Base-by-base conservation (phyloP, 176 grass and related monocot species). In the Bothriochloa decipiens region DNA sequence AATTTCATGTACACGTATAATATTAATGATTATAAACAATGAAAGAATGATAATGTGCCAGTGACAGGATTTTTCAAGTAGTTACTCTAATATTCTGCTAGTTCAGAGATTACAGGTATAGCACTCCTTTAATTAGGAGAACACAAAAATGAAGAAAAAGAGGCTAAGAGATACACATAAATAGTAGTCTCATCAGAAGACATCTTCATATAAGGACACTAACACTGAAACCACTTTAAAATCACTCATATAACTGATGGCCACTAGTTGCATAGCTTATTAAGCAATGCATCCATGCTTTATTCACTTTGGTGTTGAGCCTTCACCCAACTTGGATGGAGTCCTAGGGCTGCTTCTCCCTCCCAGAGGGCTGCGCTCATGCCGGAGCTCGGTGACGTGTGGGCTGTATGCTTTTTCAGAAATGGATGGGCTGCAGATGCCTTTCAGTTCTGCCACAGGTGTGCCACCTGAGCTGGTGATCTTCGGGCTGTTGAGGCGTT, bases 401-500 rank as follows among this genome's bases (percentile, higher is more conserved):
- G 97, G 97, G 71, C 96, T 96, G 50, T 96, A 94, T 7, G 81
- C 86, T 55, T 91, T 97, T 65, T 97, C 95, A 40, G 91, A 91
- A 40, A 97, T 67, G 26, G 88, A 90, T n/a, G 96, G 96, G 50
- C 93, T 99, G 37, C 79, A 74, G 25, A 88, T 43, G 83, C 65
- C 87, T 82, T 88, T 99, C 66, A 94, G 75, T 69, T 99, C 93
- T 49, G 84, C 69, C 5, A 71, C 88, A 13, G 97, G 93, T 39
- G 97, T 99, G 63, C 93, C 86, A 58, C 90, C 89, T 40, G 97
- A 96, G 79, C 93, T 99, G 11, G 93, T 96, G 75, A 94, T 87
- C 89, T 94, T 99, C 17, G 93, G 97, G 68, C 97, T 99, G 76
- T 92, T 92, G 65, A 99, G 68, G 53, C 53, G 93, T 80, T 99